phyloP scores from a whole-genome alignment of 345 rosid species.

The Linum usitatissimum region DNA sequence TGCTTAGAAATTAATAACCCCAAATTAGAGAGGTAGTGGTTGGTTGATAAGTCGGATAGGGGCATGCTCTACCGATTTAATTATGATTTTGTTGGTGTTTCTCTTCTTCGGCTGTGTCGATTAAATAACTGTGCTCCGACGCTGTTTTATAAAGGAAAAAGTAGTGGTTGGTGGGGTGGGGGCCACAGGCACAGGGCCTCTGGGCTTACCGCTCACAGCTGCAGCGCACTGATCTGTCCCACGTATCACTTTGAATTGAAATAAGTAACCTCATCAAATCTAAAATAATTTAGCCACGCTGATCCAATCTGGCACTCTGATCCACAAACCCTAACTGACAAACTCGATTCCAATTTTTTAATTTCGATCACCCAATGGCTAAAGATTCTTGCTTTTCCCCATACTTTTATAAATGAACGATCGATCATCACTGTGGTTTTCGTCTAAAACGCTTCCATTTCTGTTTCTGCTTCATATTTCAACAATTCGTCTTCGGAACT shows the following conservation, averaged over 20 bases:
- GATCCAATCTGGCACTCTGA: neutral
- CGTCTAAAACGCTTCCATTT: neutral
- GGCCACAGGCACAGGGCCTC: neutral
- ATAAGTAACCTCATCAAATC: neutral
- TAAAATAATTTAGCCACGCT: neutral
- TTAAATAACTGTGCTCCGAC: too few species aligned
- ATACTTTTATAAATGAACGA: neutral
- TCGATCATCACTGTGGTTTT: neutral
- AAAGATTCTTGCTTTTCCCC: neutral
- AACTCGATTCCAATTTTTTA: neutral
- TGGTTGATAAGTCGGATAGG: too few species aligned
- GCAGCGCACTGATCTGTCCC: neutral
- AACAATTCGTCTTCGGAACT: too few species aligned
- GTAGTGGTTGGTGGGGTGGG: neutral
- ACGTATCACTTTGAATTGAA: neutral
- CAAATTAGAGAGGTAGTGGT: too few species aligned
- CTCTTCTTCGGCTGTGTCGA: too few species aligned
- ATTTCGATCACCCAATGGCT: neutral
- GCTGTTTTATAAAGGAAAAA: too few species aligned
- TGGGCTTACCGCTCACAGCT: neutral
- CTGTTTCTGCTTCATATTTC: too few species aligned
- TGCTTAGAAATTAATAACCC: too few species aligned
- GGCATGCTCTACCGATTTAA: too few species aligned
- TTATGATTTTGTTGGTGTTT: too few species aligned
- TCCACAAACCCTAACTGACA: neutral